phyloP scores from a whole-genome alignment of 2,329 filamentous ascomycete genomes.

The Atkinsonella texensis region DNA sequence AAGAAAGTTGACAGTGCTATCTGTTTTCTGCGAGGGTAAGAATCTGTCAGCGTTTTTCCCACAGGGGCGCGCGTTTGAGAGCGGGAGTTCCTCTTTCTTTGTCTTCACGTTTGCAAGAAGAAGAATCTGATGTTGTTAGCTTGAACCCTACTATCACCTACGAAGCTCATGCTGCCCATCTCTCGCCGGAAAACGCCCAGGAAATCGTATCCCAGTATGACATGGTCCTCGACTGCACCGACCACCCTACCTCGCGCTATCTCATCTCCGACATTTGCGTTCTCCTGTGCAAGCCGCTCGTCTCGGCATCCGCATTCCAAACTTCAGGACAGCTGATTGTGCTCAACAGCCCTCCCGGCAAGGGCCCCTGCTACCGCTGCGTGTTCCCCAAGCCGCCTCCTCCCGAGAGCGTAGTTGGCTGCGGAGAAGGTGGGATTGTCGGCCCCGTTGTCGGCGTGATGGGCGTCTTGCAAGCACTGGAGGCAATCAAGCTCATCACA shows the following conservation, averaged over 20 bases:
- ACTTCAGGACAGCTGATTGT: slow-evolving; percentile 85
- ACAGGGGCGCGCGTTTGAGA: background rate
- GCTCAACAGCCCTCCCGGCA: slow-evolving; percentile 68
- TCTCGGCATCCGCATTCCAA: slow-evolving; percentile 81
- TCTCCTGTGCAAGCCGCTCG: slow-evolving; percentile 62
- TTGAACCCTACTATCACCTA: slow-evolving; percentile 64
- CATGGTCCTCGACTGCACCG: slow-evolving; percentile 85
- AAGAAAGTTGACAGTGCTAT: slow-evolving; percentile 72
- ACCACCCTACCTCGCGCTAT: slow-evolving; percentile 84
- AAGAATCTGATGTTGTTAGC: slow-evolving; percentile 24
- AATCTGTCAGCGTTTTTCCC: background rate
- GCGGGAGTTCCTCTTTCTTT: background rate
- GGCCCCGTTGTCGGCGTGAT: slow-evolving; percentile 88
- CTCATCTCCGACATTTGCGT: slow-evolving; percentile 86
- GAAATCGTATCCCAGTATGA: slow-evolving; percentile 61
- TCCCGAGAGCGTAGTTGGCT: slow-evolving; percentile 68
- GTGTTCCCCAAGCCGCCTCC: slow-evolving; percentile 84
- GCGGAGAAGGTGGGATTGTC: slow-evolving; percentile 84
- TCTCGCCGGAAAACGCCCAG: slow-evolving; percentile 57
- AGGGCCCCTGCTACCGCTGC: slow-evolving; percentile 83
- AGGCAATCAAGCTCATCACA: slow-evolving; percentile 74
- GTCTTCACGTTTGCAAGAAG: background rate
- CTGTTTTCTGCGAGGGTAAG: slow-evolving; percentile 42
- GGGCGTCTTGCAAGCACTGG: slow-evolving; percentile 83
- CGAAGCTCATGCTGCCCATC: slow-evolving; percentile 46